A percentile compares a stretch with the other conserved stretches of the same genome.
These are phyloP conservation scores for Hymenoscyphus fraxineus DNA, from an alignment of 2,329 filamentous ascomycete genomes.

Conservation along the genomic window DNA sequence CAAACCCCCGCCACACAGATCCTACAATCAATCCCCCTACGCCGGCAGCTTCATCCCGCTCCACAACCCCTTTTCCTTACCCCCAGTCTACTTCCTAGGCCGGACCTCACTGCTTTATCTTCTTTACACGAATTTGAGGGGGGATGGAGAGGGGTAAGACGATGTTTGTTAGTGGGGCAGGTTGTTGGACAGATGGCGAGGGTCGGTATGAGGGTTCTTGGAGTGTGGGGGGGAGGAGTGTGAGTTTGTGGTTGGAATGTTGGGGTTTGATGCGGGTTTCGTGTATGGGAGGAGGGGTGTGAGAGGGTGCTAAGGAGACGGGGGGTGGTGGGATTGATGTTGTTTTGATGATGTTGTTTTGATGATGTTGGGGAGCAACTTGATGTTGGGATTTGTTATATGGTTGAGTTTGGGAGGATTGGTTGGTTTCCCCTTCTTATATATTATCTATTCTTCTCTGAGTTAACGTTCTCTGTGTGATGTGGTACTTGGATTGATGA, in stretches of 20 bases:
- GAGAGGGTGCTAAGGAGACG: constrained; percentile 47
- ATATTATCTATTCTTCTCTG: not conserved
- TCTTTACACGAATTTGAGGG: constrained; percentile 69
- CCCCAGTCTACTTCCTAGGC: constrained; percentile 66
- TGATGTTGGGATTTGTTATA: constrained; percentile 58
- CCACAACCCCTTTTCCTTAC: constrained; percentile 64
- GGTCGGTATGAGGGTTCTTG: constrained; percentile 68
- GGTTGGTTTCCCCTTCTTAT: constrained; percentile 20
- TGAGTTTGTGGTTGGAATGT: constrained; percentile 67
- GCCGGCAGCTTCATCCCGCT: constrained; percentile 47
- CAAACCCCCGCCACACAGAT: constrained; percentile 43
- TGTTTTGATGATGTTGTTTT: constrained; percentile 80
- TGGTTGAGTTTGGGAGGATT: constrained; percentile 63
- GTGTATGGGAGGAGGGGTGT: constrained; percentile 71
- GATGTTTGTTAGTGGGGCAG: constrained; percentile 71
- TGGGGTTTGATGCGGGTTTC: constrained; percentile 69
- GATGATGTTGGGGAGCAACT: constrained; percentile 75
- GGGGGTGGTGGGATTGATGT: constrained; percentile 70
- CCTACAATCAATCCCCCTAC: constrained; percentile 35
- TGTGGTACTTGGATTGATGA: not conserved
- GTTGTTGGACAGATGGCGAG: constrained; percentile 67
- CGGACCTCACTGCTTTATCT: constrained; percentile 66
- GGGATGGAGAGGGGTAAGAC: constrained; percentile 68
- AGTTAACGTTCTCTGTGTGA: not conserved
- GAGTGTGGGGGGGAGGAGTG: constrained; percentile 69